These are phyloP conservation scores for Climacium dendroides DNA, from an alignment of 225 moss, liverwort and hornwort species.

Conservation along the genomic window DNA sequence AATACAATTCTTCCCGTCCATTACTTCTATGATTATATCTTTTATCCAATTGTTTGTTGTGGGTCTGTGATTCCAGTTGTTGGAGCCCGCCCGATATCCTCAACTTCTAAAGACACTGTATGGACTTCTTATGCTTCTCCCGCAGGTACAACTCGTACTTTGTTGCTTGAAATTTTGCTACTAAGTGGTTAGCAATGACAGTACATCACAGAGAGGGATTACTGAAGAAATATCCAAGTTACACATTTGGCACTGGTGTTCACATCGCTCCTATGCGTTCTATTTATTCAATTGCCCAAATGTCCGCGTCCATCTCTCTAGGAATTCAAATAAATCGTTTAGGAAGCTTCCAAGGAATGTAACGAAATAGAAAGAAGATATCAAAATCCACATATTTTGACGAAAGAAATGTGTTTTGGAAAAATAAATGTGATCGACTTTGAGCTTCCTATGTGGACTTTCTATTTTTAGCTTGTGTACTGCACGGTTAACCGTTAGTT, in stretches of 20 bases:
- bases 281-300: not conserved
- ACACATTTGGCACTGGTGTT: not conserved
- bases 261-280: not conserved
- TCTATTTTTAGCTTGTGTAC: not conserved
- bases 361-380: not conserved
- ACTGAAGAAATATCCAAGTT: not conserved
- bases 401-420: not conserved
- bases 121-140: conserved; percentile 97
- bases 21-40: not conserved
- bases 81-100: conserved; percentile 76
- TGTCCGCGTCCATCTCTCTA: not conserved
- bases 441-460: not conserved
- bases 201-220: not conserved
- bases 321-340: not conserved
- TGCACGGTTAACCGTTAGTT: not conserved
- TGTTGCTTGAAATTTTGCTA: not conserved
- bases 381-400: not conserved
- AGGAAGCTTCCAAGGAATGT: not conserved
- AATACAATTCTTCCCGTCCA: not conserved
- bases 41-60: not conserved
- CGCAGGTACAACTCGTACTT: conserved; percentile 50
- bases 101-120: conserved; percentile 77
- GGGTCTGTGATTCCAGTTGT: conserved; percentile 43
- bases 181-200: not conserved
- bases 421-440: not conserved